Percentiles rank a stretch among this genome's conserved stretches.
These are phyloP conservation scores for Yarrowia divulgata DNA, from an alignment of 805 yeast genomes.

Conservation along the genomic window DNA sequence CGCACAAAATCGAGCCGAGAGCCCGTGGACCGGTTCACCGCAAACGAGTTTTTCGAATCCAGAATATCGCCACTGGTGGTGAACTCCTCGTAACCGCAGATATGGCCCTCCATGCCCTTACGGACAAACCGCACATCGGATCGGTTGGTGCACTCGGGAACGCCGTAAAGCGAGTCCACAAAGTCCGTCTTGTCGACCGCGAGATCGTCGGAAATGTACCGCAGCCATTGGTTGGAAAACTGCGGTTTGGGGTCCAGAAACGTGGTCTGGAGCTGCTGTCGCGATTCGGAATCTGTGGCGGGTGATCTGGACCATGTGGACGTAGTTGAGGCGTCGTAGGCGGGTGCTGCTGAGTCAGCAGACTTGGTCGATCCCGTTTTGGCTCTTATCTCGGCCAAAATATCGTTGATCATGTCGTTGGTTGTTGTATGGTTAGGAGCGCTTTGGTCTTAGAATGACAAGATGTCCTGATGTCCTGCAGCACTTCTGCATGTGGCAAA, in stretches of 20 bases:
- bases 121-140: conserved; percentile 73
- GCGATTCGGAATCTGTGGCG: background rate
- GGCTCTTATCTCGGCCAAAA: conserved; percentile 4
- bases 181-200: conserved; percentile 50
- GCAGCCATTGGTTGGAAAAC: conserved; percentile 74
- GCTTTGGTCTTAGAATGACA: too few relatives aligned
- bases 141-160: conserved; percentile 70
- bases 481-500: too few relatives aligned
- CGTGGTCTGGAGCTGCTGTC: conserved; percentile 50
- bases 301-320: background rate
- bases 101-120: conserved; percentile 74
- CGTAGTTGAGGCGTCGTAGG: background rate
- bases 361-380: conserved; percentile 10
- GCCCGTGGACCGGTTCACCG: conserved; percentile 71
- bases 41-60: conserved; percentile 72
- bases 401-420: conserved; percentile 6
- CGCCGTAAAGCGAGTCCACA: conserved; percentile 58
- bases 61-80: conserved; percentile 56
- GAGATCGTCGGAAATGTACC: conserved; percentile 62
- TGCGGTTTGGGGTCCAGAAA: conserved; percentile 69
- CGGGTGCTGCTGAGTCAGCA: background rate
- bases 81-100: conserved; percentile 69
- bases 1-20: conserved; percentile 65
- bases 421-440: too few relatives aligned
- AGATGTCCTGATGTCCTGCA: too few relatives aligned